phyloP scores from a whole-genome alignment of 176 grass and related monocot genomes.

The Triticum monococcum region DNA sequence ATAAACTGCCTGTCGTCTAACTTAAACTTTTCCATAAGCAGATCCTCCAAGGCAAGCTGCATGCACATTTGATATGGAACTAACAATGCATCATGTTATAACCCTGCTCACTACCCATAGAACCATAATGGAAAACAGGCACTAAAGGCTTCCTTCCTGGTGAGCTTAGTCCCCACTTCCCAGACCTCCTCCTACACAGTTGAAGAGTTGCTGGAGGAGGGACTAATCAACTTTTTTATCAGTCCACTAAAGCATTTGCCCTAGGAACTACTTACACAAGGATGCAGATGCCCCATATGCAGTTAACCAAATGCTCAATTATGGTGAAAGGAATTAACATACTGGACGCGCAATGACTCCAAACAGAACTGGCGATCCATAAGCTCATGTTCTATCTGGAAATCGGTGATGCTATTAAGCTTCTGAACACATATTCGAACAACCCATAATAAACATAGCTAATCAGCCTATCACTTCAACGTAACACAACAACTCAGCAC shows the following conservation, averaged over 20 bases:
- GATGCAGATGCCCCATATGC: neutral
- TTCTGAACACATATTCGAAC: neutral
- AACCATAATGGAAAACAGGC: neutral
- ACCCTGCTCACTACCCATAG: neutral
- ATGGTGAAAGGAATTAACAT: neutral
- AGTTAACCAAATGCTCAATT: constrained; percentile 9
- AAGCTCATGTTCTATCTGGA: neutral
- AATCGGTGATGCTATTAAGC: neutral
- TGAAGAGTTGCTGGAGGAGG: neutral
- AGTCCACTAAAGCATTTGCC: neutral
- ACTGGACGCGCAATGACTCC: neutral
- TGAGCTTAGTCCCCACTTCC: neutral
- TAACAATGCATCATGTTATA: neutral
- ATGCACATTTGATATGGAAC: neutral
- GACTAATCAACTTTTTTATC: neutral
- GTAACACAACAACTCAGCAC: neutral
- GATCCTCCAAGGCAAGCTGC: neutral
- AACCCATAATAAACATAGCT: neutral
- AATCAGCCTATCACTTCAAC: neutral
- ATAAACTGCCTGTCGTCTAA: neutral
- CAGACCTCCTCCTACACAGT: neutral
- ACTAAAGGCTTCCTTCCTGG: neutral
- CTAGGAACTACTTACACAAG: neutral
- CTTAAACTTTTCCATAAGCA: neutral
- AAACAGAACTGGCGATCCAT: neutral